Percentiles rank a stretch among this genome's conserved stretches.
Evolutionary conservation across 257 asterid species (phyloP).

Genomic region (Solanum appendiculatum): DNA sequence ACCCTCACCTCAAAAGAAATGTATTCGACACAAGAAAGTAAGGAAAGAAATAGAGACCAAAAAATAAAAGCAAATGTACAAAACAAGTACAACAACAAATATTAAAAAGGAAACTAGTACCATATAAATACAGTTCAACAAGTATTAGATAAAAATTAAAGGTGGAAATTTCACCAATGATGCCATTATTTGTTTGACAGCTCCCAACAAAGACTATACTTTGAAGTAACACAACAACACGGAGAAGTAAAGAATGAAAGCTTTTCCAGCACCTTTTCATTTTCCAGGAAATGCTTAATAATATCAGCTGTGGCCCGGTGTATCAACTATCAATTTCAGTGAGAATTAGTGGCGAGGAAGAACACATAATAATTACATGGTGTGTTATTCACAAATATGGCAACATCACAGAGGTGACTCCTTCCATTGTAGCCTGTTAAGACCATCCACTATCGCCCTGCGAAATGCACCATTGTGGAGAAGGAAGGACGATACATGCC

Average conservation of each 20-base stretch:
- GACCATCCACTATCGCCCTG: conserved; percentile 75
- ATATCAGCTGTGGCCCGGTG: not conserved
- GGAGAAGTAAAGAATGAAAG: not conserved
- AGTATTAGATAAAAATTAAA: not conserved
- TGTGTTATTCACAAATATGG: not conserved
- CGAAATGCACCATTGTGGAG: conserved; percentile 77
- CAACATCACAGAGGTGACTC: conserved; percentile 34
- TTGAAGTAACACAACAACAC: not conserved
- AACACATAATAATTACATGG: not conserved
- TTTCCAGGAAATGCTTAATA: not conserved
- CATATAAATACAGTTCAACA: not conserved
- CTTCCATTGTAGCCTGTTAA: conserved; percentile 72
- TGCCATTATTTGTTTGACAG: not conserved
- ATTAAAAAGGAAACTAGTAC: not conserved
- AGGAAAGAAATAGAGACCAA: not conserved
- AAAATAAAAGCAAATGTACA: not conserved
- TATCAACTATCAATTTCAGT: conserved; percentile 2
- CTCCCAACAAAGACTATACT: not conserved
- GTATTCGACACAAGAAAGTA: not conserved
- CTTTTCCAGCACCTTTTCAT: not conserved
- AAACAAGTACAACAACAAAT: not conserved
- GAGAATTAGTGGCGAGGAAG: conserved; percentile 2
- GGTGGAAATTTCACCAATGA: not conserved
- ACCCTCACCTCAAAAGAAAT: not conserved
- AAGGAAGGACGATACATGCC: conserved; percentile 86